A percentile compares a stretch with the other conserved stretches of the same genome.
phyloP scores from a whole-genome alignment of 306 rosid genomes.

The Acmispon strigosus region DNA sequence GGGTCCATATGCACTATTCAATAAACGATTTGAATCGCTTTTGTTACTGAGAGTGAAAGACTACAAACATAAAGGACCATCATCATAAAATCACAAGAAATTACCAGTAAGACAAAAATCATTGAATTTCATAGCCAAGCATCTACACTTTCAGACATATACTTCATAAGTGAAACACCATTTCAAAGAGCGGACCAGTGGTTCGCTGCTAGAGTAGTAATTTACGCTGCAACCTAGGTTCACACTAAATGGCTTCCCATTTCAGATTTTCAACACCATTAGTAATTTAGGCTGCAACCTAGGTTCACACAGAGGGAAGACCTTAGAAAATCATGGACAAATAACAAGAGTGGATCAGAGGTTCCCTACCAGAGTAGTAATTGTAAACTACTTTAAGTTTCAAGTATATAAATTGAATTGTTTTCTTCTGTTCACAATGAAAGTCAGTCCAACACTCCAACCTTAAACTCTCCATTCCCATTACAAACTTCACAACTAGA shows the following conservation, averaged over 20 bases:
- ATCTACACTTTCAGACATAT: slow-evolving; percentile 5
- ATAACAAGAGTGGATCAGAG: neutral
- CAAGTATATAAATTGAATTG: neutral
- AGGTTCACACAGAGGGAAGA: neutral
- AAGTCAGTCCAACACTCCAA: neutral
- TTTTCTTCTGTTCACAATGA: neutral
- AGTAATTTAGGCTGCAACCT: neutral
- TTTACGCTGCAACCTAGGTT: too few relatives aligned
- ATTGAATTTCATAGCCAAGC: neutral
- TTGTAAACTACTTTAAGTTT: neutral
- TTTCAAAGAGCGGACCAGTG: too few relatives aligned
- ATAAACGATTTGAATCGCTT: neutral
- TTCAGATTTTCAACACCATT: neutral
- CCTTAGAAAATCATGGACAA: neutral
- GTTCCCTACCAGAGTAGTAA: neutral
- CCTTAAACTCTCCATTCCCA: neutral
- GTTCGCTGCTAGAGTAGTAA: too few relatives aligned
- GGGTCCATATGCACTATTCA: neutral
- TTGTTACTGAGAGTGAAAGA: neutral
- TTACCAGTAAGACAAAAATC: neutral
- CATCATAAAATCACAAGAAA: neutral
- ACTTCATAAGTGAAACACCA: neutral
- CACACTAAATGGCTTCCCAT: neutral
- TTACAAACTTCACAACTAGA: neutral
- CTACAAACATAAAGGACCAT: neutral